Base-by-base conservation (phyloP, 345 rosid genomes). In the Euclidium syriacum region DNA sequence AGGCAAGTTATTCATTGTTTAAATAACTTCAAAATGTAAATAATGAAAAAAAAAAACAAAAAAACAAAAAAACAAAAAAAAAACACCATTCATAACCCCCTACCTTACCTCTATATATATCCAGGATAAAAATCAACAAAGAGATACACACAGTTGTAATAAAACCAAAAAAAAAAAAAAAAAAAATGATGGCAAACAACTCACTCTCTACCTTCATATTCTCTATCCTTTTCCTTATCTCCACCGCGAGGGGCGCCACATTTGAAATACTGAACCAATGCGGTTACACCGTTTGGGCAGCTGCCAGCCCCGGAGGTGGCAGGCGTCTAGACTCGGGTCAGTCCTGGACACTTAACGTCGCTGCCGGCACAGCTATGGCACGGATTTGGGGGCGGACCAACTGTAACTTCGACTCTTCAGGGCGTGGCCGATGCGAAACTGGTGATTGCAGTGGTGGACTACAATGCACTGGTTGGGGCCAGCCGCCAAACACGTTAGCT, bases 401-500 rank as follows among this genome's bases (percentile, higher is more conserved):
- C 4, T 72, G 76, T 52, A 72, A 72, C 38, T 72, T 72, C 38
- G 76, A 72, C 36, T 52, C 62, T 3, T 65, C 72, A 0, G 76
- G 76, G 4, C 66, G 67, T 23, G 76, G 53, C 16, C 52, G 52
- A 11, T 87, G 95, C 5, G 12, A 75, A 50, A 85, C 84, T 0
- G 85, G 91, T 2, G 89, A 81, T 16, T 85, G 95, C 0, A 71
- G 58, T 4, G 83, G 82, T 18, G 47, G 69, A 43, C 77, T 81
- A 4, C 46, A 72, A 23, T 81, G 95, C 44, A 26, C 54, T 9
- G 78, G 65, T 3, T 81, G 58, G 69, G 91, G 91, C 4, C 36
- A 11, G 34, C 88, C 88, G 1, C 90, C 86, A 2, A 80, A 81
- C 58, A 83, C 91, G 52, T 42, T 79, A 52, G 89, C 83, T 15